These are phyloP conservation scores for Moricandia moricandioides DNA, from an alignment of 345 rosid species.

Conservation along the genomic window DNA sequence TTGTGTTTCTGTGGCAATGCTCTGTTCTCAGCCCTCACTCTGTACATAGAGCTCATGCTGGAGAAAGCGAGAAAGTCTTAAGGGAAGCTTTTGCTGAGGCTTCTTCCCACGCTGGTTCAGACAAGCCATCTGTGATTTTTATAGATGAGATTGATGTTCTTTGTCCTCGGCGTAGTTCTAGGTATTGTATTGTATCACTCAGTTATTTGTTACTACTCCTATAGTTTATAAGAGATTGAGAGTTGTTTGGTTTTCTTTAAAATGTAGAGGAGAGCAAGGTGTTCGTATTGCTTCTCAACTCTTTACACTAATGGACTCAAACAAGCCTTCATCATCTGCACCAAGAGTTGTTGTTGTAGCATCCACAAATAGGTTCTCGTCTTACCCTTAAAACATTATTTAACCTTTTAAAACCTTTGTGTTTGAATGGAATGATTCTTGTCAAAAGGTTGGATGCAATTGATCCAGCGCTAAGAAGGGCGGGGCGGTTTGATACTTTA, in stretches of 20 bases:
- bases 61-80: slow-evolving; percentile 79
- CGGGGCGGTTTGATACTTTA: slow-evolving; percentile 81
- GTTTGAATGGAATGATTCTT: no score
- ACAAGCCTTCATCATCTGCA: slow-evolving; percentile 46
- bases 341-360: slow-evolving; percentile 65
- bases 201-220: not conserved
- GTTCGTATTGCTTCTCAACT: slow-evolving; percentile 80
- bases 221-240: not conserved
- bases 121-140: slow-evolving; percentile 73
- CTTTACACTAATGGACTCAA: slow-evolving; percentile 74
- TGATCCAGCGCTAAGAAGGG: slow-evolving; percentile 78
- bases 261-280: slow-evolving; percentile 74
- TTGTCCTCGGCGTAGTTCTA: slow-evolving; percentile 67
- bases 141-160: slow-evolving; percentile 90
- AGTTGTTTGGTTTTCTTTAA: not conserved
- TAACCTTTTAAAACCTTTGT: no score
- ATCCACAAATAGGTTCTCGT: slow-evolving; percentile 63
- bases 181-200: slow-evolving; percentile 46
- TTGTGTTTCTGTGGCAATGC: slow-evolving; percentile 30
- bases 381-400: no score
- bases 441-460: slow-evolving; percentile 48
- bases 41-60: slow-evolving; percentile 76
- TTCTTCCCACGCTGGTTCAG: slow-evolving; percentile 54
- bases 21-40: slow-evolving; percentile 65
- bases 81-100: slow-evolving; percentile 83